Conservation (phyloP, 495 filamentous ascomycete genomes). For the Jackrogersella multiformis region DNA sequence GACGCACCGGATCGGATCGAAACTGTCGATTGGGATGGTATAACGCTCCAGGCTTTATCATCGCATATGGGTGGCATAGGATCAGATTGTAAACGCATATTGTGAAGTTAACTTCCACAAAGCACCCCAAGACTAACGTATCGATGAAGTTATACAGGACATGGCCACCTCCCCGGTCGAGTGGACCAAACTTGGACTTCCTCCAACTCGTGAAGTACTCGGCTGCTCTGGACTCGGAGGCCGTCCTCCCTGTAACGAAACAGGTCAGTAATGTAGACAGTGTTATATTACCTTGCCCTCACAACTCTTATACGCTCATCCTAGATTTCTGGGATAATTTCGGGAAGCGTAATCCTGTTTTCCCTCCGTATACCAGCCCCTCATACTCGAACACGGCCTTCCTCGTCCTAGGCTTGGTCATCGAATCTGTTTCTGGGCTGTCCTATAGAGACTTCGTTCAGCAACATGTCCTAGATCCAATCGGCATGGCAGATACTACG, state of each 20-base stretch:
- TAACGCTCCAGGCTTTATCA: conserved; percentile 57
- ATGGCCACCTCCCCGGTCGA: conserved; percentile 28
- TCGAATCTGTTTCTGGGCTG: conserved; percentile 44
- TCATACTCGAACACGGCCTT: conserved; percentile 52
- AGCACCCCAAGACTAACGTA: not conserved
- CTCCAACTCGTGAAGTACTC: conserved; percentile 23
- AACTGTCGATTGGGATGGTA: conserved; percentile 57
- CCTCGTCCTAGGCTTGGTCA: conserved; percentile 45
- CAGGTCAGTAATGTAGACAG: conserved; percentile 16
- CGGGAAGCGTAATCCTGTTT: conserved; percentile 42
- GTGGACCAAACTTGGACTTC: conserved; percentile 41
- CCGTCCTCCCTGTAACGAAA: conserved; percentile 25
- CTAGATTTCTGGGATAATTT: conserved; percentile 45
- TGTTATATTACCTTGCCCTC: not conserved
- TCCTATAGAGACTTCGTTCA: conserved; percentile 38
- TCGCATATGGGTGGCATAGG: conserved; percentile 56
- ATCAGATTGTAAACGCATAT: conserved; percentile 20
- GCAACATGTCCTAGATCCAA: conserved; percentile 45
- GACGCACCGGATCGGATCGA: conserved; percentile 22
- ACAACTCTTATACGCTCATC: not conserved
- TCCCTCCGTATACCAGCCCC: conserved; percentile 42
- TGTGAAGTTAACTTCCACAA: conserved; percentile 2
- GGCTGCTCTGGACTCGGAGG: conserved; percentile 40
- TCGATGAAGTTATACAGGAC: conserved; percentile 35
- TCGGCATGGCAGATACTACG: conserved; percentile 49